Evolutionary conservation across 2,329 filamentous ascomycete species (phyloP), one percentile per base, ranked within the genome.

Genomic region (Dactylella cylindrospora): DNA sequence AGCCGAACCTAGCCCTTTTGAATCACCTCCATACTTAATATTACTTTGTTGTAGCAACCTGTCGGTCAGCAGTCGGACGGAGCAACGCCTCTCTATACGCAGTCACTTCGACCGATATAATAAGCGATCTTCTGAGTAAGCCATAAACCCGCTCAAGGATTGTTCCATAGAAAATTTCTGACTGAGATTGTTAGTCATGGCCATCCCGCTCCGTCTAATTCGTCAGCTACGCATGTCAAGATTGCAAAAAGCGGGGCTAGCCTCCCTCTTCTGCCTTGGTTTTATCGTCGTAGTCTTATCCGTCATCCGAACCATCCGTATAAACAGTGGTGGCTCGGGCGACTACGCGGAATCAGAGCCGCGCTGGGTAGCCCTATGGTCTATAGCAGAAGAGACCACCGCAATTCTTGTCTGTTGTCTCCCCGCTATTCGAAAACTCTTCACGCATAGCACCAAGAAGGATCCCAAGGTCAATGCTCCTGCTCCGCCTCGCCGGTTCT

Each of bases 361-460:
- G 20, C 49, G 51, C 7, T 64, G 59, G 59, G 59, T 64, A 19
- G 50, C 59, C 17, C 26, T 64, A 6, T 64, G 59, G 59, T 55
- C 50, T 13, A 64, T 64, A 10, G 59, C 59, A 6, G 59, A 64
- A 22, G 17, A 64, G 23, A 50, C 59, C 4, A 64, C 59, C 0
- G 59, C 59, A 10, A 55, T 64, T 19, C 22, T 64, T 9, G 59
- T 64, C 10, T 64, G 59, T 32, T 64, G 59, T 46, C 46, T 64
- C 10, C 59, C 59, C 12, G 59, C 59, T 15, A 64, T 64, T 5
- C 28, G 59, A 17, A 64, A 64, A 17, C 36, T 64, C 10, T 64
- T 64, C 28, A 64, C 35, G 2, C 55, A 53, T 23, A 44, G 41
- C 5, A 26, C 52, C n/a, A 61, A 33, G 25, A 36, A 41, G 10